Base-by-base conservation (phyloP, 306 rosid genomes). In the Cajanus cajan region DNA sequence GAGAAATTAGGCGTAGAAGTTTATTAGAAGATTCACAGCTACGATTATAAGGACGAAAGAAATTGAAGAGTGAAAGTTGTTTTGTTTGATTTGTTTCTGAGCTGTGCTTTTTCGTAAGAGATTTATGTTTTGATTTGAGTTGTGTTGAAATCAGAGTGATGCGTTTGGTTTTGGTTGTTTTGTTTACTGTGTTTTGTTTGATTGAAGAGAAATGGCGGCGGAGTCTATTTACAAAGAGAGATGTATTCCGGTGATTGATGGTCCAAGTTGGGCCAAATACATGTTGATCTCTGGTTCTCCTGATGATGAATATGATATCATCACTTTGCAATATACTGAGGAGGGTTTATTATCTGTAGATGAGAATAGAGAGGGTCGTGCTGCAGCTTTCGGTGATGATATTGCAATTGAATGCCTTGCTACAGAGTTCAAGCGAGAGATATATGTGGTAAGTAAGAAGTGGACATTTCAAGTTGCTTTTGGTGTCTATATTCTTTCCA, bases 351-450 rank as follows among this genome's bases (percentile, higher is more conserved):
- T 95, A 82, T 86, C 95, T 66, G 88, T 93, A 51, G 98, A 93
- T 45, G 99, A 95, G 83, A 95, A 95, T 59, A 85, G 94, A 73
- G 86, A 79, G 44, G 99, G 99, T 36, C 97, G 89, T 70, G 99
- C 98, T 7, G 99, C 98, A 16, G 99, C 99, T 43, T 95, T 95
- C 47, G 99, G 99, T 6, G 99, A 95, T 77, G 99, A 95, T 77
- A 91, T 93, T 71, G 99, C 99, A 36, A 95, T 93, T n/a, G 98
- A 93, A 78, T 95, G 99, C 79, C 99, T 95, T 71, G 97, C 99
- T 19, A 95, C 98, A 3, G 98, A 95, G 85, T 95, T 95, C 85
- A 88, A 91, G 81, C 91, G 99, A 40, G 99, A 95, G 82, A 90
- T 95, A 2, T 95, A 84, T 73, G 99, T 95, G 92, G 99, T 95